These are phyloP conservation scores for Elaeis oleifera DNA, from an alignment of 202 grass and related monocot genomes.

Conservation along the genomic window DNA sequence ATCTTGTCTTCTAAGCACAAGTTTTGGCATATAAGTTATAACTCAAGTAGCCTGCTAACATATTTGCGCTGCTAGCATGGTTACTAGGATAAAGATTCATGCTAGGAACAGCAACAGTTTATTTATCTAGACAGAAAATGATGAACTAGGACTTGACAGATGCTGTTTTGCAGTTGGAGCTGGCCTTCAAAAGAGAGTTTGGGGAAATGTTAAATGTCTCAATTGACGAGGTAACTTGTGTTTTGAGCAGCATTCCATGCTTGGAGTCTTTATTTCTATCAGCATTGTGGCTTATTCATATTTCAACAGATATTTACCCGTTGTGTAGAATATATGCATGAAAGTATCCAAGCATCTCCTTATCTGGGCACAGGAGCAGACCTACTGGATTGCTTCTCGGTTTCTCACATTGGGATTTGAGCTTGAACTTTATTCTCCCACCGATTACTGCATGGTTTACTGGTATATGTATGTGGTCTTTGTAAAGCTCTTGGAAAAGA, in stretches of 20 bases:
- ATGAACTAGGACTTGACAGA: slow-evolving; percentile 20
- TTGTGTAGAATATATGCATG: slow-evolving; percentile 63
- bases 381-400: slow-evolving; percentile 83
- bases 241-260: slow-evolving; percentile 3
- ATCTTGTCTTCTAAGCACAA: too few relatives aligned
- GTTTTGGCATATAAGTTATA: too few relatives aligned
- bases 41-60: too few relatives aligned
- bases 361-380: slow-evolving; percentile 77
- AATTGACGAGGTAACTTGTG: slow-evolving; percentile 51
- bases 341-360: slow-evolving; percentile 93
- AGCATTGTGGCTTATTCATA: slow-evolving; percentile 8
- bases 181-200: slow-evolving; percentile 88
- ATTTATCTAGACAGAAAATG: background rate
- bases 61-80: too few relatives aligned
- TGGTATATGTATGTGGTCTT: slow-evolving; percentile 91
- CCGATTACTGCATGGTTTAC: slow-evolving; percentile 96
- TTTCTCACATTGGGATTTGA: slow-evolving; percentile 95
- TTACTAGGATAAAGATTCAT: too few relatives aligned
- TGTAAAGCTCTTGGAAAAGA: slow-evolving; percentile 74
- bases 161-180: slow-evolving; percentile 60
- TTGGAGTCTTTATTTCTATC: slow-evolving; percentile 7
- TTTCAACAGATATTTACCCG: slow-evolving; percentile 25
- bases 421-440: slow-evolving; percentile 73
- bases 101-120: slow-evolving; percentile 3
- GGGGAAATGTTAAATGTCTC: slow-evolving; percentile 56